Conservation (phyloP, 2,329 filamentous ascomycete species). For the Fusarium tuaranense region DNA sequence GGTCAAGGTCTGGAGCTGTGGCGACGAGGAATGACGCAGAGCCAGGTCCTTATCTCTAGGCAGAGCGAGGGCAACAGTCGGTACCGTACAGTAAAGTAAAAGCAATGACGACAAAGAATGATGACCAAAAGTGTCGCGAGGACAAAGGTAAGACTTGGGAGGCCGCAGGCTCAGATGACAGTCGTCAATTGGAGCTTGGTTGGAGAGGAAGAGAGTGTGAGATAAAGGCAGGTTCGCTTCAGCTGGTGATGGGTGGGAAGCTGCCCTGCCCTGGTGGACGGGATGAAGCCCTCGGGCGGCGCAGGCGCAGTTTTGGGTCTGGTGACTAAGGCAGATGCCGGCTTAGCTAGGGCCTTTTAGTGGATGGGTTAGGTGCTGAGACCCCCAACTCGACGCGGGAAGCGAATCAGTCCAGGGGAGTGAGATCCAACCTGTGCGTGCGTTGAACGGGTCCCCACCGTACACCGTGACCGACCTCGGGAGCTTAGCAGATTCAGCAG, state of each 20-base stretch:
- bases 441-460: neutral
- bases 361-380: constrained; percentile 21
- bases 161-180: constrained; percentile 33
- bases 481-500: constrained; percentile 1
- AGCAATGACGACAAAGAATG: constrained; percentile 34
- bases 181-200: constrained; percentile 36
- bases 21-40: constrained; percentile 30
- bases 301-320: constrained; percentile 31
- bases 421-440: neutral
- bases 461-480: neutral
- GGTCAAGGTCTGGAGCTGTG: constrained; percentile 15
- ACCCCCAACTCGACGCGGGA: constrained; percentile 1
- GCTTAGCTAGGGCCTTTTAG: constrained; percentile 32
- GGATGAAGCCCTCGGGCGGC: constrained; percentile 32
- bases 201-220: constrained; percentile 23
- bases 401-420: constrained; percentile 21
- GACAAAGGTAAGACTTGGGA: constrained; percentile 17
- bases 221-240: constrained; percentile 34
- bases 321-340: constrained; percentile 42
- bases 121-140: constrained; percentile 22
- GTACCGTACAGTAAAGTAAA: constrained; percentile 6
- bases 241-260: constrained; percentile 22
- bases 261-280: constrained; percentile 20
- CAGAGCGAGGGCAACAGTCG: constrained; percentile 10
- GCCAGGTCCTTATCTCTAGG: constrained; percentile 14